Conservation (phyloP, 495 filamentous ascomycete species). For the Penicillium flavigenum region DNA sequence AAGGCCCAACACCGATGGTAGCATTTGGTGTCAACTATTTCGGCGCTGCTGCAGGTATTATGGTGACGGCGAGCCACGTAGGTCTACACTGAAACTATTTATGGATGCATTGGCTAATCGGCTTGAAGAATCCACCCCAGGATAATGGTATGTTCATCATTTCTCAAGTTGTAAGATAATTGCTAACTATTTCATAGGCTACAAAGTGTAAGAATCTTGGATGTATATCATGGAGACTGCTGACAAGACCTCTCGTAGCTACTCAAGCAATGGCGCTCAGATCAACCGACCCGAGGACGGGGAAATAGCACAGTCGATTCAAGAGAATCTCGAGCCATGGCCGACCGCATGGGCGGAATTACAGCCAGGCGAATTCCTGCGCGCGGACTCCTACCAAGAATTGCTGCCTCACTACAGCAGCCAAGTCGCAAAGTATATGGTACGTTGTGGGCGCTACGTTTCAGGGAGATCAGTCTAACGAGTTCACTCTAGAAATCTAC, state of each 20-base stretch:
- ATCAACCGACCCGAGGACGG: constrained; percentile 65
- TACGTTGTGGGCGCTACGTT: constrained; percentile 16
- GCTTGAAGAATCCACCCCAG: constrained; percentile 57
- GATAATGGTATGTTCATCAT: constrained; percentile 55
- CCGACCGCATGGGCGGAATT: constrained; percentile 49
- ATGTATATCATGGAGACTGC: constrained; percentile 2
- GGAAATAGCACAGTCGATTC: constrained; percentile 60
- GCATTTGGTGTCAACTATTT: constrained; percentile 61
- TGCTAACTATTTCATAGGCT: constrained; percentile 42
- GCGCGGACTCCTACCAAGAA: constrained; percentile 40
- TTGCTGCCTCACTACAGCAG: constrained; percentile 46
- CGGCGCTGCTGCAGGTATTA: constrained; percentile 62
- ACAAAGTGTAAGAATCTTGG: constrained; percentile 57
- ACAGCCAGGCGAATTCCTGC: constrained; percentile 42
- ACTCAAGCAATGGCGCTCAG: constrained; percentile 68
- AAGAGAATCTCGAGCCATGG: constrained; percentile 56
- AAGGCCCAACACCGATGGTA: constrained; percentile 66
- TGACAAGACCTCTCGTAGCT: constrained; percentile 35
- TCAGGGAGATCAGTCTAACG: constrained; percentile 15
- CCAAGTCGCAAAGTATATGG: constrained; percentile 41
- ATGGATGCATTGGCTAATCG: constrained; percentile 22
- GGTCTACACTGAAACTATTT: constrained; percentile 10
- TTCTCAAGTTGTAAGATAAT: neutral
- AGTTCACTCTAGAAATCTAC: constrained; percentile 34
- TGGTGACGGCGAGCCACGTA: constrained; percentile 71